These are phyloP conservation scores for Akebia trifoliata DNA, from an alignment of 164 flowering plant genomes.

Conservation along the genomic window DNA sequence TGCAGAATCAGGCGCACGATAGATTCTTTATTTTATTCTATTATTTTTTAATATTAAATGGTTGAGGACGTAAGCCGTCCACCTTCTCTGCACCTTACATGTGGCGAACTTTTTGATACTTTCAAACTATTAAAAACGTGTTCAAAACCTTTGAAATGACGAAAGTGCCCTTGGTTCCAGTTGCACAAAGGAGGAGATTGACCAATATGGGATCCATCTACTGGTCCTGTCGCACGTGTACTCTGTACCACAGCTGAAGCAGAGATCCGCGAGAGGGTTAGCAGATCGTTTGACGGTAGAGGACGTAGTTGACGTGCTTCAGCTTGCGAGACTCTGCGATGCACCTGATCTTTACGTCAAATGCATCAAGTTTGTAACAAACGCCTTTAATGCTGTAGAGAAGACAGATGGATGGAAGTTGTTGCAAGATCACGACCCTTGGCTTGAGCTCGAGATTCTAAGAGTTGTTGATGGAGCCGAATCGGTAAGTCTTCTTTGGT, in stretches of 20 bases:
- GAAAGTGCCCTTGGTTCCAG: conserved; percentile 27
- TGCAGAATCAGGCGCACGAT: too few relatives aligned
- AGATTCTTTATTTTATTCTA: too few relatives aligned
- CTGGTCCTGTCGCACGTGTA: conserved; percentile 80
- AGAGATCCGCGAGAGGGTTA: conserved; percentile 49
- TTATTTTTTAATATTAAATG: too few relatives aligned
- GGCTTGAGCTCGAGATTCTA: conserved; percentile 78
- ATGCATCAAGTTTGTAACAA: conserved; percentile 62
- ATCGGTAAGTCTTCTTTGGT: conserved; percentile 34
- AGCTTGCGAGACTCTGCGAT: conserved; percentile 74
- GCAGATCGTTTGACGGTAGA: conserved; percentile 44
- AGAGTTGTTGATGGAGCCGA: conserved; percentile 81
- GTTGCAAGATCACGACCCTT: conserved; percentile 69
- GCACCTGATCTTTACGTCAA: conserved; percentile 74
- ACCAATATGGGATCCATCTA: conserved; percentile 70
- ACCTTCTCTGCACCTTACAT: too few relatives aligned
- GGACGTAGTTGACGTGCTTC: conserved; percentile 79
- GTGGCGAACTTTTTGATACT: too few relatives aligned
- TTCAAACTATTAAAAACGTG: too few relatives aligned
- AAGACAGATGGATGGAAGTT: conserved; percentile 86
- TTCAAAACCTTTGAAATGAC: conserved; percentile 8
- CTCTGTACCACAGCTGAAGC: conserved; percentile 62
- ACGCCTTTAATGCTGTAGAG: conserved; percentile 59
- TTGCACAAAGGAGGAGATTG: conserved; percentile 64
- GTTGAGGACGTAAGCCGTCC: too few relatives aligned